Base-by-base conservation (phyloP, 2,329 filamentous ascomycete genomes). In the Xylaria polymorpha region DNA sequence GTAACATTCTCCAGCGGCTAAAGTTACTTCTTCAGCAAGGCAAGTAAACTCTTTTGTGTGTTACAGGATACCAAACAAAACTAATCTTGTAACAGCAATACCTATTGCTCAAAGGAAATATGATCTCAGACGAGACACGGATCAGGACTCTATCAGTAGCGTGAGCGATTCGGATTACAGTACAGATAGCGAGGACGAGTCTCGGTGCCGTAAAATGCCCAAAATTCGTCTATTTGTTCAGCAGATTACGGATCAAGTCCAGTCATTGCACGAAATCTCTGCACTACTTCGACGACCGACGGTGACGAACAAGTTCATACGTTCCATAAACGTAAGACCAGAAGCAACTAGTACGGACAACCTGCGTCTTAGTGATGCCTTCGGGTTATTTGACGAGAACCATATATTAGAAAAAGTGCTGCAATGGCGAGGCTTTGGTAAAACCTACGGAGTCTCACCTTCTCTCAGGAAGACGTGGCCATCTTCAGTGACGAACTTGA, bases 141-240 rank as follows among this genome's bases (percentile, higher is more conserved):
- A 64, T 25, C 53, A 39, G 8, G 41, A 57, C 35, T 64, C 53
- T n/a, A 32, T 57, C 14, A 64, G 61, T 29, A 64, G 61, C 32
- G 61, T 57, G 3, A 57, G 35, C 22, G 61, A 64, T 22, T 64
- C 61, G 12, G 61, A 64, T 57, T 64, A 15, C 22, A 64, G 61
- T 12, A 64, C 61, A 39, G 51, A 57, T 58, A 48, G 39, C 7
- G 61, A 57, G n/a, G 61, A 57, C 39, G 43, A n/a, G 32, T 18
- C 51, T 41, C 51, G 50, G 10, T 29, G 20, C 20, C 51, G 43
- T 48, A 64, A 39, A 50, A 64, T 50, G 32, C 61, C 61, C 5
- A 64, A 64, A 20, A 29, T 64, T 41, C 32, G 61, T 29, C 29
- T 64, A 35, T 29, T 51, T 43, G 2, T 58, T 39, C 41, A 32